Evolutionary conservation across 768 basidiomycete genomes (phyloP).

Genomic region (Leucocoprinus sp.): DNA sequence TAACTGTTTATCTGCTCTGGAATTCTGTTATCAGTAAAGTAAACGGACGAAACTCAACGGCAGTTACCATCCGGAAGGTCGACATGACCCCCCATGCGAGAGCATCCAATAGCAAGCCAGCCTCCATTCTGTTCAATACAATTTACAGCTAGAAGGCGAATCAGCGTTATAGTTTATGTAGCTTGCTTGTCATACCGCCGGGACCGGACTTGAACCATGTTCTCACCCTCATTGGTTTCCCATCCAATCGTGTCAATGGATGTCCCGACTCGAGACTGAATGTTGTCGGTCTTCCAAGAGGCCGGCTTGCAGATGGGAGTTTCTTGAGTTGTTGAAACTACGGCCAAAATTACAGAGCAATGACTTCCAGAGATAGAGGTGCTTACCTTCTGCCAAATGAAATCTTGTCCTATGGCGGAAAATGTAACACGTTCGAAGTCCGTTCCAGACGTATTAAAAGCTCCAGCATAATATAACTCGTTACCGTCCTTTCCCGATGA

Average conservation of each 20-base stretch:
- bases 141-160: slow-evolving; percentile 31
- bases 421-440: background rate
- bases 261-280: background rate
- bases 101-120: slow-evolving; percentile 36
- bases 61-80: slow-evolving; percentile 24
- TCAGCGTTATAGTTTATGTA: too few relatives aligned
- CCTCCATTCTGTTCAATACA: slow-evolving; percentile 38
- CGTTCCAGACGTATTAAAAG: background rate
- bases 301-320: background rate
- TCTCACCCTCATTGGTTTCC: background rate
- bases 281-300: background rate
- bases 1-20: slow-evolving; percentile 32
- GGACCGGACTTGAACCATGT: slow-evolving; percentile 34
- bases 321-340: slow-evolving; percentile 3
- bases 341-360: background rate
- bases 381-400: slow-evolving; percentile 9
- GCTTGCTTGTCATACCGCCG: slow-evolving; percentile 25
- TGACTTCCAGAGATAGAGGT: background rate
- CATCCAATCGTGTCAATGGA: background rate
- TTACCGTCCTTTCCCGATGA: background rate
- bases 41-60: slow-evolving; percentile 2
- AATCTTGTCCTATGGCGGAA: background rate
- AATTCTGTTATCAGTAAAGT: background rate
- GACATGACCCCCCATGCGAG: slow-evolving; percentile 35
- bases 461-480: background rate